Conservation (phyloP, 1,139 yeast species). For the Pichia sp. region DNA sequence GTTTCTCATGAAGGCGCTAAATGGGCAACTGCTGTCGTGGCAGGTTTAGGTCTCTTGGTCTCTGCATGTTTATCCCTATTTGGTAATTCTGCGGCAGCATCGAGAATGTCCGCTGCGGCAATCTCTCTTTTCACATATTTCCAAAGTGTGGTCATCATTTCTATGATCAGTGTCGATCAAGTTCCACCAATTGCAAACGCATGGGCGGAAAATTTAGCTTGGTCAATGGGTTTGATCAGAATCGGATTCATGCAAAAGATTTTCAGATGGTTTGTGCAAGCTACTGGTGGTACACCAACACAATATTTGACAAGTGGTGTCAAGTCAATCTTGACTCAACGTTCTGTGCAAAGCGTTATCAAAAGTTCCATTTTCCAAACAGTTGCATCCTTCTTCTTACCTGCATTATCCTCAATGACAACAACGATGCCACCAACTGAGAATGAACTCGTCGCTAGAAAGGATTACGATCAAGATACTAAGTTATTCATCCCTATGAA, state of each 20-base stretch:
- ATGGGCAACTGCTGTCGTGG: constrained; percentile 79
- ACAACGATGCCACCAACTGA: neutral
- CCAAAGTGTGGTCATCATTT: constrained; percentile 67
- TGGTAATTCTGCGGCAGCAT: constrained; percentile 75
- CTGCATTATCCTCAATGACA: neutral
- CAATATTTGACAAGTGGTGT: constrained; percentile 46
- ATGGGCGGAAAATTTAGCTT: constrained; percentile 75
- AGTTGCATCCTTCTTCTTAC: constrained; percentile 3
- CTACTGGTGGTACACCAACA: constrained; percentile 71
- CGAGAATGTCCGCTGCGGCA: constrained; percentile 70
- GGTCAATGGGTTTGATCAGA: constrained; percentile 80
- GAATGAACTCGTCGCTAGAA: neutral
- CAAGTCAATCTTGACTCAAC: constrained; percentile 61
- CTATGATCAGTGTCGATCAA: constrained; percentile 65
- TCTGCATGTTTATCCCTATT: constrained; percentile 65
- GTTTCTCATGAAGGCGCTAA: constrained; percentile 70
- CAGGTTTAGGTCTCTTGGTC: constrained; percentile 66
- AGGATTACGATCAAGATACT: constrained; percentile 3
- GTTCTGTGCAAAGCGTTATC: constrained; percentile 38
- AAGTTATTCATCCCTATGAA: constrained; percentile 18
- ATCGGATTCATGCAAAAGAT: constrained; percentile 66
- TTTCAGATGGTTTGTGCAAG: constrained; percentile 73
- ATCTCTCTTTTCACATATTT: constrained; percentile 67
- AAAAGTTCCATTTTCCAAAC: constrained; percentile 13
- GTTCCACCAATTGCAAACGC: constrained; percentile 76